These are phyloP conservation scores for Pharnaceum exiguum DNA, from an alignment of 148 eudicot species.

Conservation along the genomic window DNA sequence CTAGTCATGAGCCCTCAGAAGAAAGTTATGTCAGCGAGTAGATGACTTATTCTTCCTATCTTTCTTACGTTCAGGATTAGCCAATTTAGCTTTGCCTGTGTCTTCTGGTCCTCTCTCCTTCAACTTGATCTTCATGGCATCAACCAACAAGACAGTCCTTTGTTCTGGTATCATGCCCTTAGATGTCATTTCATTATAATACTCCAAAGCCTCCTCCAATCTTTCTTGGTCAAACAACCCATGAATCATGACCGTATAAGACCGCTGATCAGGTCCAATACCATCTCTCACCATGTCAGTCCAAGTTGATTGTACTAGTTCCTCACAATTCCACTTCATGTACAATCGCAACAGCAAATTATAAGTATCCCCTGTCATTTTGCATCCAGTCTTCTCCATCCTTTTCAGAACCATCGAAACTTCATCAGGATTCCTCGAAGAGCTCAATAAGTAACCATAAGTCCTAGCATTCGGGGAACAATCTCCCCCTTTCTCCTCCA, in stretches of 20 bases:
- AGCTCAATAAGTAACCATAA: constrained; percentile 44
- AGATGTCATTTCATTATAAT: constrained; percentile 50
- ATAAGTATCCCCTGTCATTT: constrained; percentile 45
- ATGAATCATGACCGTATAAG: constrained; percentile 71
- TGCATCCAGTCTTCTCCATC: constrained; percentile 57
- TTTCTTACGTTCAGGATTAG: neutral
- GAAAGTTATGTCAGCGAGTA: too few species aligned
- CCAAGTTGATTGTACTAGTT: constrained; percentile 50
- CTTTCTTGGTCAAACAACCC: constrained; percentile 50
- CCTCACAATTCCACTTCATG: constrained; percentile 54
- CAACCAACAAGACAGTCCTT: constrained; percentile 49
- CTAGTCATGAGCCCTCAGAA: too few species aligned
- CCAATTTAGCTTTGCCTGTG: neutral
- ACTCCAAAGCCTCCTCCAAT: constrained; percentile 45
- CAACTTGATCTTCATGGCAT: constrained; percentile 43
- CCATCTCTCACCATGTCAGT: constrained; percentile 61
- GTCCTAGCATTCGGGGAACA: constrained; percentile 60
- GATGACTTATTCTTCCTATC: too few species aligned
- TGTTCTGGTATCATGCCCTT: constrained; percentile 74
- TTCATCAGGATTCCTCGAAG: constrained; percentile 45
- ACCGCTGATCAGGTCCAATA: constrained; percentile 68
- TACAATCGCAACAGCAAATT: constrained; percentile 68
- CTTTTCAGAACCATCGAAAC: constrained; percentile 44
- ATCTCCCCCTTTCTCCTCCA: constrained; percentile 58
- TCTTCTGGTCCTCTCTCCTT: constrained; percentile 17